phyloP scores from a whole-genome alignment of 2,329 filamentous ascomycete species.

The Coniella vitis region DNA sequence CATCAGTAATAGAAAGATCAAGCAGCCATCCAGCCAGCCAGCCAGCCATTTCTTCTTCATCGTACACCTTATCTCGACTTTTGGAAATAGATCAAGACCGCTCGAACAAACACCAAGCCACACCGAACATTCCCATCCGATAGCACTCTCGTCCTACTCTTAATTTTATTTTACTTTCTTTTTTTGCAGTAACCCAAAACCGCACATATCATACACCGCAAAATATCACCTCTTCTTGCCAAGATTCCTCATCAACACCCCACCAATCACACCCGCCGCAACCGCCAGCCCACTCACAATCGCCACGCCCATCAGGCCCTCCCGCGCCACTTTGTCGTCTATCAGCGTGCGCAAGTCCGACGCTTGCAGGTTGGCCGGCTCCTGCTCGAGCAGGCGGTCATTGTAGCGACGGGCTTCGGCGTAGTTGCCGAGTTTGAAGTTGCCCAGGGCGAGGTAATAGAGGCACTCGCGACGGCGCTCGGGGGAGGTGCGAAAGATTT shows the following conservation, averaged over 20 bases:
- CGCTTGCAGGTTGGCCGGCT: constrained; percentile 87
- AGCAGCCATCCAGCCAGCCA: too few species aligned
- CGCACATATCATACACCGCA: neutral
- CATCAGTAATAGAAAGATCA: too few species aligned
- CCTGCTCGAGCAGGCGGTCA: constrained; percentile 82
- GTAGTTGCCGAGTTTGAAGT: constrained; percentile 98
- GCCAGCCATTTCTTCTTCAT: too few species aligned
- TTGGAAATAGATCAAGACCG: too few species aligned
- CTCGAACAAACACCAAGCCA: too few species aligned
- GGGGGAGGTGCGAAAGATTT: constrained; percentile 90
- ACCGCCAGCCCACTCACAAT: constrained; percentile 91
- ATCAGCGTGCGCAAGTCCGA: constrained; percentile 79
- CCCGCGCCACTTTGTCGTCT: constrained; percentile 92
- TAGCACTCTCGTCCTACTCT: neutral
- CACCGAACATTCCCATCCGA: too few species aligned
- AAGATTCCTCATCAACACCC: constrained; percentile 72
- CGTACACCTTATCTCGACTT: too few species aligned
- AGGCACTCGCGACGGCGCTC: constrained; percentile 95
- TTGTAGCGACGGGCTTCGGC: constrained; percentile 92
- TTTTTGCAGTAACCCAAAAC: neutral
- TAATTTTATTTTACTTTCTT: neutral
- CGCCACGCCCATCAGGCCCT: constrained; percentile 88
- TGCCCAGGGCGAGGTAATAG: constrained; percentile 94
- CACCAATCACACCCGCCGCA: constrained; percentile 87
- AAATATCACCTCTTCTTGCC: constrained; percentile 53